These are phyloP conservation scores for Phytophthora pisi DNA, from an alignment of 352 stramenopile species.

Conservation along the genomic window DNA sequence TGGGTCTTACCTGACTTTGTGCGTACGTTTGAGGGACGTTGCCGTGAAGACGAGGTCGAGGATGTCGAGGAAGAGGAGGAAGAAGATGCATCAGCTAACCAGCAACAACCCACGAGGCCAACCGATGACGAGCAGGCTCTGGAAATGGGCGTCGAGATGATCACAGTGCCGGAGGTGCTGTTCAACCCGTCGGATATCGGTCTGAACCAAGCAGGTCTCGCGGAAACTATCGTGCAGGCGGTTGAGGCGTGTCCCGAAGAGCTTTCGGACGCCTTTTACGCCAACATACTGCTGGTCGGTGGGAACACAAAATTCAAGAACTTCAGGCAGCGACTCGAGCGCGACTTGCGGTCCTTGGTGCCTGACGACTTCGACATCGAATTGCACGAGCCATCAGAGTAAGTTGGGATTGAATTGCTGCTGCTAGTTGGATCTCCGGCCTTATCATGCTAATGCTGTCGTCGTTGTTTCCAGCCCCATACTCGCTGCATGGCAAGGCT, in stretches of 20 bases:
- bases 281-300: slow-evolving; percentile 88
- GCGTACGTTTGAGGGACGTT: slow-evolving; percentile 61
- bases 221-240: slow-evolving; percentile 85
- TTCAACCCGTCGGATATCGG: slow-evolving; percentile 94
- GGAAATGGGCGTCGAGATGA: slow-evolving; percentile 86
- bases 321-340: slow-evolving; percentile 74
- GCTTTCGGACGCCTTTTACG: slow-evolving; percentile 77
- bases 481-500: slow-evolving; percentile 62
- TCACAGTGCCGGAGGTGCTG: slow-evolving; percentile 90
- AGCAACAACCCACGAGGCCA: slow-evolving; percentile 7
- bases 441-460: not conserved
- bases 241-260: slow-evolving; percentile 78
- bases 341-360: slow-evolving; percentile 66
- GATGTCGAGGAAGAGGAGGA: slow-evolving; percentile 33
- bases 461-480: slow-evolving; percentile 46
- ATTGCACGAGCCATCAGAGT: slow-evolving; percentile 56
- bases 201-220: slow-evolving; percentile 85
- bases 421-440: not conserved
- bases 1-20: slow-evolving; percentile 89
- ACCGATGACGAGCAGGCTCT: slow-evolving; percentile 67
- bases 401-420: slow-evolving; percentile 26
- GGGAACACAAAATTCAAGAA: slow-evolving; percentile 90
- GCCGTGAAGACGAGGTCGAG: slow-evolving; percentile 28
- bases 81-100: slow-evolving; percentile 2
- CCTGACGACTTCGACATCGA: slow-evolving; percentile 53